Base-by-base conservation (phyloP, 2,329 filamentous ascomycete species). In the Sporothrix pallida region DNA sequence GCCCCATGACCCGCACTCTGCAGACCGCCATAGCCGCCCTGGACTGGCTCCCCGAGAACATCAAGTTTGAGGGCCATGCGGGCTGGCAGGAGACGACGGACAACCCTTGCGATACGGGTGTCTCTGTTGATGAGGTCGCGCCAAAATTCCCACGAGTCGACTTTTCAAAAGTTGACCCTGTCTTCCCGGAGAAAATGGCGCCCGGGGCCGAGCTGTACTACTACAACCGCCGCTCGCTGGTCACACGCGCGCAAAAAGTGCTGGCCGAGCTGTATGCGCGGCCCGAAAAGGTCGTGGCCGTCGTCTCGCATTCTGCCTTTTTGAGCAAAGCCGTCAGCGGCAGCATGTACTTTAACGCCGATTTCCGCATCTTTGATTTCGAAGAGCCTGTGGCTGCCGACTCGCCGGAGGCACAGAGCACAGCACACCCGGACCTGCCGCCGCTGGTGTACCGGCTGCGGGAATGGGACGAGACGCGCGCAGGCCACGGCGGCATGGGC, bases 281-380 rank as follows among this genome's bases (percentile, higher is more conserved):
- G 0, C 85, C 86, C 0, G 90, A 92, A 80, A 88, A 88, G 76
- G 83, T 90, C 70, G 85, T 92, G 72, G 84, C 90, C 10, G 89
- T 92, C 0, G 89, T 92, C 3, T 88, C 87, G 1, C 90, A 92
- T 80, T 89, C 90, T 1, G 89, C 86, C 0, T 92, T 92, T 79
- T 77, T 92, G 75, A 82, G 89, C n/a, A 79, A 83, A 2, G 88
- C 85, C 9, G 85, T 92, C 8, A 85, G 84, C 9, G 86, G 88
- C 1, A 83, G 82, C 76, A 87, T 83, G 82, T 89, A 84, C 77
- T 87, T 86, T 78, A 92, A 92, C 75, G 87, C 87, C 12, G 90
- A 92, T 77, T 92, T 89, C 79, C 85, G 90, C 13, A 82, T 91
- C 44, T 92, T 91, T 77, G 85, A 88, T 20, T 89, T 89, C 76